Evolutionary conservation across 768 basidiomycete genomes (phyloP).

Genomic region (Sporobolomyces phaffii): DNA sequence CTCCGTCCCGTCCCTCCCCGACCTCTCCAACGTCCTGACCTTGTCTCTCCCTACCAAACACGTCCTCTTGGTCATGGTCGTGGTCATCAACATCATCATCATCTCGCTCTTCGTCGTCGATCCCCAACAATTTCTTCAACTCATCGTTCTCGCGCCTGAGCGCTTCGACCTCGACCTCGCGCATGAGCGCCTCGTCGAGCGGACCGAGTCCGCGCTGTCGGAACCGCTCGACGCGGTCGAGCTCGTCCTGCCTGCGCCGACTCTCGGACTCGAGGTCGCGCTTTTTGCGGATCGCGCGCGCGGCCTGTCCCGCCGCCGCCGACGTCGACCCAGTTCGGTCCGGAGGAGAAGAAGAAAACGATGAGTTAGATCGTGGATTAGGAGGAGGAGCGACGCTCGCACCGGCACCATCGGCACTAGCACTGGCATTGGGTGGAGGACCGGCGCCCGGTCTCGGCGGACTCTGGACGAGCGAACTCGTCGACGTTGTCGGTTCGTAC

Average conservation of each 20-base stretch:
- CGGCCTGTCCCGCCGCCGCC: no score
- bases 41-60: neutral
- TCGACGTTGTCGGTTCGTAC: slow-evolving; percentile 36
- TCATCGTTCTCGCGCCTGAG: slow-evolving; percentile 76
- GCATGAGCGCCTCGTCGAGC: slow-evolving; percentile 77
- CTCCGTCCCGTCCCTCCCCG: neutral
- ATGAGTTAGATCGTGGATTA: no score
- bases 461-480: slow-evolving; percentile 20
- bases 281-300: no score
- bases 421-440: no score
- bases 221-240: neutral
- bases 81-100: slow-evolving; percentile 2
- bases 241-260: neutral
- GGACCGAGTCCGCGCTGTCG: slow-evolving; percentile 40
- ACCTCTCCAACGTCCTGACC: neutral
- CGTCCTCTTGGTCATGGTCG: neutral
- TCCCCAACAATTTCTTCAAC: slow-evolving; percentile 66
- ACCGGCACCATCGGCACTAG: no score
- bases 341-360: no score
- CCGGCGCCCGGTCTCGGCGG: no score
- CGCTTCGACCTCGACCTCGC: slow-evolving; percentile 78
- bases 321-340: no score
- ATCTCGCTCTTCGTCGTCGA: slow-evolving; percentile 44
- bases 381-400: no score
- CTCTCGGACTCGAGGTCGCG: no score